These are phyloP conservation scores for Phytophthora podocarpi DNA, from an alignment of 352 stramenopile species.

Conservation along the genomic window DNA sequence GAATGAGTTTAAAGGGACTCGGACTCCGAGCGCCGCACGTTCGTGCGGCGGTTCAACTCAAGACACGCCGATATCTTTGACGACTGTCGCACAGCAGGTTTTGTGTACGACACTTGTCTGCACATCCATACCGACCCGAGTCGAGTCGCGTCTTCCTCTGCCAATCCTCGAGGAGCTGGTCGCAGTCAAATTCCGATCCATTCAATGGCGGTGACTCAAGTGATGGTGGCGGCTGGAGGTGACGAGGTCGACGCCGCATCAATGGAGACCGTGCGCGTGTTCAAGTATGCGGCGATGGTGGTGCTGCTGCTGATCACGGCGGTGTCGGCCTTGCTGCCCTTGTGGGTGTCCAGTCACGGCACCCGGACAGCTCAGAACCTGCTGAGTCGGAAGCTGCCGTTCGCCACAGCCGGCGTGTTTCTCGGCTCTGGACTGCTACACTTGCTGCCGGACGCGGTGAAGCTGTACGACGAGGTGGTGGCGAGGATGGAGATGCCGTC, in stretches of 20 bases:
- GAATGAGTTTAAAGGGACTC: neutral
- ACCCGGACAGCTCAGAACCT: constrained; percentile 42
- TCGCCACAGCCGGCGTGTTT: constrained; percentile 67
- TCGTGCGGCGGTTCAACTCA: constrained; percentile 11
- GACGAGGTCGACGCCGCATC: constrained; percentile 22
- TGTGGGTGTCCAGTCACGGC: constrained; percentile 58
- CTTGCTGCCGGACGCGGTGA: constrained; percentile 59
- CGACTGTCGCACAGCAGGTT: constrained; percentile 9
- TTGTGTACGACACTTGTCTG: too few species aligned
- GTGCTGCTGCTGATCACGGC: constrained; percentile 63
- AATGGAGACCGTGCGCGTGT: constrained; percentile 33
- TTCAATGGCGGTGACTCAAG: constrained; percentile 18
- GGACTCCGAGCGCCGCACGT: too few species aligned
- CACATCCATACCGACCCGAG: constrained; percentile 2
- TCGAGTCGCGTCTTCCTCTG: too few species aligned
- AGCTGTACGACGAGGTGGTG: constrained; percentile 58
- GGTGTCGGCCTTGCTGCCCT: constrained; percentile 52
- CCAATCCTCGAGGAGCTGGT: constrained; percentile 13
- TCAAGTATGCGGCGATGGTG: constrained; percentile 60
- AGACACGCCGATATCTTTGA: too few species aligned
- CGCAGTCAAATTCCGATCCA: neutral
- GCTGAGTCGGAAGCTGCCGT: constrained; percentile 64
- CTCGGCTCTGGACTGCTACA: constrained; percentile 67
- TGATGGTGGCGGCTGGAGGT: constrained; percentile 5
- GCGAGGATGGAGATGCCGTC: constrained; percentile 28